phyloP scores from a whole-genome alignment of 257 asterid species.

The Solanum bukasovii region DNA sequence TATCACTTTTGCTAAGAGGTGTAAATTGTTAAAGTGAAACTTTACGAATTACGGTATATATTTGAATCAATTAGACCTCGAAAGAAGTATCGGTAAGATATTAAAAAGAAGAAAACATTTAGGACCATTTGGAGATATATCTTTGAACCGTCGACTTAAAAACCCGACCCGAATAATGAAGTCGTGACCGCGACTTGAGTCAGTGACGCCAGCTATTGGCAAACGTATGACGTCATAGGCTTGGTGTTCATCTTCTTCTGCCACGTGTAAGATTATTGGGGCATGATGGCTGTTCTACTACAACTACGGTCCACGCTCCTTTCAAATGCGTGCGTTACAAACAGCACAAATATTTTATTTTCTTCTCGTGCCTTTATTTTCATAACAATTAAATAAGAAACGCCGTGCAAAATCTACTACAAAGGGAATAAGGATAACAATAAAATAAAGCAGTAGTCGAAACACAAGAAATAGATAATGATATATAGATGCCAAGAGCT shows the following conservation, averaged over 20 bases:
- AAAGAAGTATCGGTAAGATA: rapidly evolving
- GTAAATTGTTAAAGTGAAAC: no score
- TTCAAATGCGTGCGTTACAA: neutral
- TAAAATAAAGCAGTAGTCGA: no score
- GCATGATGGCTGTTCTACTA: neutral
- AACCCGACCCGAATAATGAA: neutral
- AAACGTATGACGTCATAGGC: neutral
- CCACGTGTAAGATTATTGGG: neutral
- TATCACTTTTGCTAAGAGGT: neutral
- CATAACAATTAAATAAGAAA: no score
- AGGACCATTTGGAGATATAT: neutral
- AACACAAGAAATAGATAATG: neutral
- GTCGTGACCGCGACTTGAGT: neutral
- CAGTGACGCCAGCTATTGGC: neutral
- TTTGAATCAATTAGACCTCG: rapidly evolving
- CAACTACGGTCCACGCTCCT: neutral
- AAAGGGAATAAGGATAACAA: no score
- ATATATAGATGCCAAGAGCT: no score
- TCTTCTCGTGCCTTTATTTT: no score
- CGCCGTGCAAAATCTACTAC: no score
- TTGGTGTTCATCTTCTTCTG: neutral
- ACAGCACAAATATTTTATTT: neutral
- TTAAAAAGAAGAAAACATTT: neutral
- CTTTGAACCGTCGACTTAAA: neutral
- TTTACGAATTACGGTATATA: neutral